These are phyloP conservation scores for Pterothamnion heteromorphum DNA, from an alignment of 31 red algal genomes.

Conservation along the genomic window DNA sequence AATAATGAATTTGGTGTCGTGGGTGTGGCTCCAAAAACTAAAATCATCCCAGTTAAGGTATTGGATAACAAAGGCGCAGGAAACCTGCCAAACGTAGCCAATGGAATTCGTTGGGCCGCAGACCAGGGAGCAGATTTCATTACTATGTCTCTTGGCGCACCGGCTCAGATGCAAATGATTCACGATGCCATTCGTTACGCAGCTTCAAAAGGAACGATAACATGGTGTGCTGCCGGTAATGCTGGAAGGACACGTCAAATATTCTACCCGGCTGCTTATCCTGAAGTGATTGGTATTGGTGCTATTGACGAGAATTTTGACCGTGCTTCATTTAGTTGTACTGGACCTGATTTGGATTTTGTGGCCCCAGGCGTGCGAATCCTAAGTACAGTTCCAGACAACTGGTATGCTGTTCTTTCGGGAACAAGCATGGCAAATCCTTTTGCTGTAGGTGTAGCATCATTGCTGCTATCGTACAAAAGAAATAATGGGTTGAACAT, in stretches of 20 bases:
- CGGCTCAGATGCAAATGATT: not conserved
- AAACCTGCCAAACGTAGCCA: not conserved
- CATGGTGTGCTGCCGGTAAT: not conserved
- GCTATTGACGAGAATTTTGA: not conserved
- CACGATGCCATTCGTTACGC: not conserved
- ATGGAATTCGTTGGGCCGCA: not conserved
- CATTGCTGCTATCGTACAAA: constrained; percentile 59
- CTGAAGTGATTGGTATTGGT: not conserved
- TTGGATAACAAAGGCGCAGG: not conserved
- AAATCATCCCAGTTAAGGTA: not conserved
- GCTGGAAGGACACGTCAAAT: not conserved
- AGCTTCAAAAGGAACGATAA: not conserved
- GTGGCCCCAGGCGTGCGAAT: constrained; percentile 5
- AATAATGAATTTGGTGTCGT: not conserved
- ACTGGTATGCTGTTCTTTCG: constrained; percentile 20
- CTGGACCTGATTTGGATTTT: not conserved
- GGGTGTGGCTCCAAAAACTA: not conserved
- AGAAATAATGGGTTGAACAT: not conserved
- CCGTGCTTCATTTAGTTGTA: not conserved
- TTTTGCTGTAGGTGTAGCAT: constrained; percentile 53
- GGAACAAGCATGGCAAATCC: constrained; percentile 73
- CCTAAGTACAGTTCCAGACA: not conserved
- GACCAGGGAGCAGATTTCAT: constrained; percentile 21
- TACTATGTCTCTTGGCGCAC: not conserved
- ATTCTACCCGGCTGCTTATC: not conserved